Evolutionary conservation across 2,329 filamentous ascomycete species (phyloP).

Genomic region (Microdochium bolleyi): DNA sequence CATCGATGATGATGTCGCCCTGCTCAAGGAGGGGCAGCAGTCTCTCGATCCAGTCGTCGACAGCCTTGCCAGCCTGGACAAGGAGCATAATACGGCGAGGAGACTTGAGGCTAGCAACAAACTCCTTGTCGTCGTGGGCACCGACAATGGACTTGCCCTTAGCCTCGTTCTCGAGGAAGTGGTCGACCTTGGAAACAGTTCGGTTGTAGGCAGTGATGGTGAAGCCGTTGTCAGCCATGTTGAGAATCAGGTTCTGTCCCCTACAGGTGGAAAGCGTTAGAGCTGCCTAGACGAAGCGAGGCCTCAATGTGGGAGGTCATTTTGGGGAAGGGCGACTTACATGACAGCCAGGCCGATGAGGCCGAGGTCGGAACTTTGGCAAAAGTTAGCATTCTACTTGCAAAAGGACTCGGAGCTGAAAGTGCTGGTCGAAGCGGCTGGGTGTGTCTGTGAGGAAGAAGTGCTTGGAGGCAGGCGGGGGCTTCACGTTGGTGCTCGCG

Average conservation of each 20-base stretch:
- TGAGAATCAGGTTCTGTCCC: conserved; percentile 83
- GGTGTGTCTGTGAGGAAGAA: not conserved
- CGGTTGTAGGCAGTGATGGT: conserved; percentile 98
- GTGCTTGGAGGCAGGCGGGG: conserved; percentile 3
- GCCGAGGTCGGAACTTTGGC: conserved; percentile 74
- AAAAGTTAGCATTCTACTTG: conserved; percentile 42
- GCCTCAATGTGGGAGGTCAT: conserved; percentile 1
- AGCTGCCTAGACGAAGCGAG: conserved; percentile 3
- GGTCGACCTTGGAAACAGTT: conserved; percentile 96
- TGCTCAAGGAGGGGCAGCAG: conserved; percentile 75
- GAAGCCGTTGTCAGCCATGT: conserved; percentile 87
- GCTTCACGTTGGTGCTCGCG: conserved; percentile 8
- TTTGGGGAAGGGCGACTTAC: conserved; percentile 37
- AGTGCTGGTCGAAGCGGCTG: conserved; percentile 8
- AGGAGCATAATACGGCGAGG: conserved; percentile 97
- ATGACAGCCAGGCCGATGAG: conserved; percentile 91
- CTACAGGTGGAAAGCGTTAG: conserved; percentile 20
- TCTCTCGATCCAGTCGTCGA: conserved; percentile 97
- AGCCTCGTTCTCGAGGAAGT: conserved; percentile 83
- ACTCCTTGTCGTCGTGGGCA: conserved; percentile 89
- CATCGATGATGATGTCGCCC: conserved; percentile 98
- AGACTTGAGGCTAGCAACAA: conserved; percentile 92
- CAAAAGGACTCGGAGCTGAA: not conserved
- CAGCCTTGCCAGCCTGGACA: conserved; percentile 95
- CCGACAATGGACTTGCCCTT: conserved; percentile 95